A percentile compares a stretch with the other conserved stretches of the same genome.
Conservation (phyloP, 2,329 filamentous ascomycete genomes). For the Colletotrichum sansevieriae region DNA sequence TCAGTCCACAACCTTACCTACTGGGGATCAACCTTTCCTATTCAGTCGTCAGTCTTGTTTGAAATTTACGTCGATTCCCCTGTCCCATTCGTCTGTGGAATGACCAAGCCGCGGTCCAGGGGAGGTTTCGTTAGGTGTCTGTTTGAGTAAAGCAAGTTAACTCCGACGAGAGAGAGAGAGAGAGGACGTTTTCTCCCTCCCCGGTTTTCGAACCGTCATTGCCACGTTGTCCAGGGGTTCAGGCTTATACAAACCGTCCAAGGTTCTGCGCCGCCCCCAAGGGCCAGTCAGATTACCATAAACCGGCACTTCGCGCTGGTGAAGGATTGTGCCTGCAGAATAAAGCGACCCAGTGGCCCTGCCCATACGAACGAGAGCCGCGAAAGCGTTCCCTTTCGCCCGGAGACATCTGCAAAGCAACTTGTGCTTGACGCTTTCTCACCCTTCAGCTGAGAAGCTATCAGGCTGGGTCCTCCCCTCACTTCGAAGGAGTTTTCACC, state of each 20-base stretch:
- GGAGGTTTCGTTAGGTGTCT: neutral
- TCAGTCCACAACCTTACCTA: neutral
- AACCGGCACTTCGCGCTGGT: constrained; percentile 4
- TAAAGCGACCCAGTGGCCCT: constrained; percentile 23
- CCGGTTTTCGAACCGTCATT: constrained; percentile 22
- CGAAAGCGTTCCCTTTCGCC: neutral
- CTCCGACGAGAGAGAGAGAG: neutral
- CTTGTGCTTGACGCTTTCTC: neutral
- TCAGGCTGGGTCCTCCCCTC: constrained; percentile 27
- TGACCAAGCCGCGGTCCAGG: constrained; percentile 1
- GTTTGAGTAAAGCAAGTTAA: neutral
- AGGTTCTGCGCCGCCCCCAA: constrained; percentile 10
- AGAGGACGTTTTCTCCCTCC: neutral
- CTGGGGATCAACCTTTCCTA: neutral
- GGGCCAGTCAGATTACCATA: constrained; percentile 6
- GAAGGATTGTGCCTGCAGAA: constrained; percentile 21
- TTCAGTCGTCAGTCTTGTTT: neutral
- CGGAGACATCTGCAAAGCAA: constrained; percentile 3
- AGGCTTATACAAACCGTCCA: neutral
- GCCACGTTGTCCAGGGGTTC: constrained; percentile 22
- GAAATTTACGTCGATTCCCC: neutral
- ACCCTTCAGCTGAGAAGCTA: constrained; percentile 2
- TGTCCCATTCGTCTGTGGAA: constrained; percentile 8
- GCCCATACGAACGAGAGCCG: neutral
- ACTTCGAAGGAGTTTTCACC: neutral